phyloP scores from a whole-genome alignment of 306 rosid species.

The Malus sylvestris region DNA sequence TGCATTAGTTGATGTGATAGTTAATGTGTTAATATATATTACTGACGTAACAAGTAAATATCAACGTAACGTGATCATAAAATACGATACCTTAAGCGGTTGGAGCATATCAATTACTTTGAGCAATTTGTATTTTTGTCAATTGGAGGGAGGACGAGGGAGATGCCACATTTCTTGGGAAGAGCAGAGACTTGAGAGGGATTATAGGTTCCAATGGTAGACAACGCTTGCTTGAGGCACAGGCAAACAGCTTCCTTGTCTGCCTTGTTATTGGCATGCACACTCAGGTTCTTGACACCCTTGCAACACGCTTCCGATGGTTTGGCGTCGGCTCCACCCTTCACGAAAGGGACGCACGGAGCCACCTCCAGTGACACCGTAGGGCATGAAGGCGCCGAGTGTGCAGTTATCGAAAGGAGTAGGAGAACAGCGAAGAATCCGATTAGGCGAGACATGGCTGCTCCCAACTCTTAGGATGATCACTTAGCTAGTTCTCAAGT shows the following conservation, averaged over 20 bases:
- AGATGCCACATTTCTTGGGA: constrained; percentile 18
- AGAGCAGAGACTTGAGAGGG: constrained; percentile 2
- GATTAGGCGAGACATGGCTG: constrained; percentile 7
- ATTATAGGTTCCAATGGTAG: neutral
- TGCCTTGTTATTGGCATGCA: neutral
- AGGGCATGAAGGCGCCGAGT: constrained; percentile 4
- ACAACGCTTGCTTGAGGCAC: constrained; percentile 14
- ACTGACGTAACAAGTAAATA: neutral
- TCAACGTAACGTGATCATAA: neutral
- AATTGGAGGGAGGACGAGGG: constrained; percentile 18
- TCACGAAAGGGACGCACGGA: constrained; percentile 2
- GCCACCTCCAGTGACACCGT: neutral
- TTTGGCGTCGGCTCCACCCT: neutral
- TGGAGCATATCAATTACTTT: constrained; percentile 1
- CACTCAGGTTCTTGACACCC: constrained; percentile 8
- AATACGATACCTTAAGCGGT: neutral
- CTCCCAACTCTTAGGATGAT: neutral
- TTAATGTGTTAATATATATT: neutral
- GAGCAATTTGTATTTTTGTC: constrained; percentile 20
- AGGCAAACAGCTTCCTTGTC: constrained; percentile 14
- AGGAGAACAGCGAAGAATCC: constrained; percentile 8
- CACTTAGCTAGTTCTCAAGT: neutral
- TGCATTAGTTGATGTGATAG: neutral
- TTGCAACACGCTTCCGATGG: constrained; percentile 21
- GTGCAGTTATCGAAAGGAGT: neutral